Base-by-base conservation (phyloP, 371 early-diverging fungal species). In the Rhizomucor pusillus region DNA sequence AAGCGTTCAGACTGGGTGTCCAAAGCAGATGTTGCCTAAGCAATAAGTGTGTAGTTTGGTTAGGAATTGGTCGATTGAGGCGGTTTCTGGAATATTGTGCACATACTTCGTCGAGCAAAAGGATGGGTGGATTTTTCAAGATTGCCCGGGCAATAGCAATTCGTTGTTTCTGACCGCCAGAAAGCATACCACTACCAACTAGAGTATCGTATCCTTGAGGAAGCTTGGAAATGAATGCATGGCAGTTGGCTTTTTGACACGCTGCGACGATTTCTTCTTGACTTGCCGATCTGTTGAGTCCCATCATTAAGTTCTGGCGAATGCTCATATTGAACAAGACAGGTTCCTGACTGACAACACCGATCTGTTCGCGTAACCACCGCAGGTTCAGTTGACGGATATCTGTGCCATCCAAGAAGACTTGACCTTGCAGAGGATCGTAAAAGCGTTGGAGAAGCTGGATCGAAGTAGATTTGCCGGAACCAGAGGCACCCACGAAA, bases 141-240 rank as follows among this genome's bases (percentile, higher is more conserved):
- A 94, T 66, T 20, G 92, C 90, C 47, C 94, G 80, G n/a, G 93
- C 90, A 60, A 89, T 84, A 35, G 84, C 87, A 50, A 82, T 75
- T 35, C 82, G 75, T 41, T 82, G 83, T 55, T 82, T 82, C 50
- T 85, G 85, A 14, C 82, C 80, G 22, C 82, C 81, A n/a, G 76
- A 74, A 13, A 83, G 49, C 47, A 75, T 57, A 14, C 63, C 69
- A 5, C 87, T 81, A 47, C 87, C 84, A 22, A 82, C 82, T 44
- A 70, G 65, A 7, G 91, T 91, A 43, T 89, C 81, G 66, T 88
- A 90, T 12, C 86, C 83, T 11, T 85, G 65, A 4, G 93, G 92
- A 0, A 95, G 67, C 36, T 74, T 75, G 54, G 62, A 56, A 54
- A 94, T 87, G 53, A 93, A 92, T 43, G 82, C 77, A 62, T 90